A percentile compares a stretch with the other conserved stretches of the same genome.
These are phyloP conservation scores for Candida suzukii DNA, from an alignment of 805 yeast species.

Conservation along the genomic window DNA sequence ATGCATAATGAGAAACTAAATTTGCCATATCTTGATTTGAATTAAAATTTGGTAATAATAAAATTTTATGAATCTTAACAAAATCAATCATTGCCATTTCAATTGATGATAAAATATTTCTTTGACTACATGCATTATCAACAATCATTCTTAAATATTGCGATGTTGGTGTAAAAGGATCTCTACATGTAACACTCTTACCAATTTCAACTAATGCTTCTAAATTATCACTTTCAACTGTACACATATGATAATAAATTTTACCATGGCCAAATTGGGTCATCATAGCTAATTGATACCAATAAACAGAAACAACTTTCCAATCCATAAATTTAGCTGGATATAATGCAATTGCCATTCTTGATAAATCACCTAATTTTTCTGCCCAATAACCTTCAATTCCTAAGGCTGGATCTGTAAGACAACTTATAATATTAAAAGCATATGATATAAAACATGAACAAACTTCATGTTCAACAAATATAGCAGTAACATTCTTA, in stretches of 20 bases:
- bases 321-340: slow-evolving; percentile 78
- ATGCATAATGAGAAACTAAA: slow-evolving; percentile 56
- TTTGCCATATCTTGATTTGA: slow-evolving; percentile 48
- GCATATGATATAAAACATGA: slow-evolving; percentile 70
- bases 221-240: slow-evolving; percentile 70
- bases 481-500: slow-evolving; percentile 65
- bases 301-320: slow-evolving; percentile 75
- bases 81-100: slow-evolving; percentile 56
- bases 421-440: slow-evolving; percentile 49
- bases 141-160: slow-evolving; percentile 73
- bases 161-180: slow-evolving; percentile 78
- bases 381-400: slow-evolving; percentile 78
- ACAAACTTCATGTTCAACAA: slow-evolving; percentile 68
- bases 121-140: slow-evolving; percentile 66
- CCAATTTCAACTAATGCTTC: slow-evolving; percentile 79
- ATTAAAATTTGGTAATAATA: slow-evolving; percentile 51
- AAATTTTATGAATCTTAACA: slow-evolving; percentile 61
- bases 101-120: slow-evolving; percentile 50
- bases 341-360: slow-evolving; percentile 84
- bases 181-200: slow-evolving; percentile 70
- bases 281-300: slow-evolving; percentile 73
- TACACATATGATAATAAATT: slow-evolving; percentile 79
- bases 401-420: slow-evolving; percentile 48
- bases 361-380: slow-evolving; percentile 74
- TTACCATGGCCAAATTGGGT: slow-evolving; percentile 80